These are phyloP conservation scores for Cerrena zonata DNA, from an alignment of 1,284 basidiomycete species.

Conservation along the genomic window DNA sequence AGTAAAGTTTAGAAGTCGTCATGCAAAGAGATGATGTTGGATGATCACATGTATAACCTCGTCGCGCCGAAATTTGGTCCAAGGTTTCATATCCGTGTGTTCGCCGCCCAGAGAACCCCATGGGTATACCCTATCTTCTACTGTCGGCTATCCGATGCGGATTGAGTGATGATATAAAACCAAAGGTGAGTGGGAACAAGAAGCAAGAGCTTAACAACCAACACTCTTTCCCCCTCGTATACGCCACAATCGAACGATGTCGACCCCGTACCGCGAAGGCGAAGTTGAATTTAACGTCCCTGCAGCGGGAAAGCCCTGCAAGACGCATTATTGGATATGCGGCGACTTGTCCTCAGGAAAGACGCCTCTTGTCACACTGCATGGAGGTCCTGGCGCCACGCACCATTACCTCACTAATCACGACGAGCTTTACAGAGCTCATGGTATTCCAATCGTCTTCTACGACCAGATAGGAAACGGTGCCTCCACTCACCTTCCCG, in stretches of 20 bases:
- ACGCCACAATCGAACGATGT: too few relatives aligned
- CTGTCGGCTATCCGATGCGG: too few relatives aligned
- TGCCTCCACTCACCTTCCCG: slow-evolving; percentile 36
- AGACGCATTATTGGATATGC: slow-evolving; percentile 6
- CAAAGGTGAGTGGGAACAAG: background rate
- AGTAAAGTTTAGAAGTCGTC: too few relatives aligned
- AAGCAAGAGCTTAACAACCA: background rate
- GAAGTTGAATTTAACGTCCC: slow-evolving; percentile 4
- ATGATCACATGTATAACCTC: too few relatives aligned
- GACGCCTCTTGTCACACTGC: slow-evolving; percentile 35
- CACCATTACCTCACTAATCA: slow-evolving; percentile 40
- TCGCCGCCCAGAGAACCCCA: too few relatives aligned
- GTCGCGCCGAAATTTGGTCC: too few relatives aligned
- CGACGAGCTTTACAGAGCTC: slow-evolving; percentile 22
- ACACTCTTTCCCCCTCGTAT: too few relatives aligned
- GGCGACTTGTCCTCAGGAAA: slow-evolving; percentile 7
- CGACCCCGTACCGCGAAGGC: background rate
- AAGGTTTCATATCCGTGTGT: too few relatives aligned
- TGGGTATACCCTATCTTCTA: too few relatives aligned
- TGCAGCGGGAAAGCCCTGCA: slow-evolving; percentile 7
- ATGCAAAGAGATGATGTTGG: too few relatives aligned
- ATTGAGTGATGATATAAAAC: too few relatives aligned
- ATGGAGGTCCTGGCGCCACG: slow-evolving; percentile 40
- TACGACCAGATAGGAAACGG: slow-evolving; percentile 50
- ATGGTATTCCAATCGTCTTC: slow-evolving; percentile 37